Percentiles rank a stretch among this genome's conserved stretches.
These are phyloP conservation scores for Cytospora paraplurivora DNA, from an alignment of 2,329 filamentous ascomycete species.

Conservation along the genomic window DNA sequence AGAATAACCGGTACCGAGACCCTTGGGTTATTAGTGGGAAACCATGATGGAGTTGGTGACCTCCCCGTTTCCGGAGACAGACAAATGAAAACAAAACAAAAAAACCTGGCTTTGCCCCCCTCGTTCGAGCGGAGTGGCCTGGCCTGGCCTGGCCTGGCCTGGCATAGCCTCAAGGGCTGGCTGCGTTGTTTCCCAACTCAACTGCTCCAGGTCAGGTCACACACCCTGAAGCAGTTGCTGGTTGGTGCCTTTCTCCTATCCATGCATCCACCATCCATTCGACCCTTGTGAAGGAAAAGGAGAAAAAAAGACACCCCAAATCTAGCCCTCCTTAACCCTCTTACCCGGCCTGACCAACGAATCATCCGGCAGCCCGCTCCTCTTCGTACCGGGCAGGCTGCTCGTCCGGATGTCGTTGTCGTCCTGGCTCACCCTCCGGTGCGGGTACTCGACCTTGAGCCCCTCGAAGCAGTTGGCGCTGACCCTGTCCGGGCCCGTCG, in stretches of 20 bases:
- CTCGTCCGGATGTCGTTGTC: conserved; percentile 94
- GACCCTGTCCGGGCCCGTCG: conserved; percentile 66
- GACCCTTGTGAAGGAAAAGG: too few relatives aligned
- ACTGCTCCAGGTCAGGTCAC: too few relatives aligned
- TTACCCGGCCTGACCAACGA: conserved; percentile 64
- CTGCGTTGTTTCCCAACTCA: too few relatives aligned
- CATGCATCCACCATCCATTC: too few relatives aligned
- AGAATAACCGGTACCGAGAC: background rate
- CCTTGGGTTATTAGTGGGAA: too few relatives aligned
- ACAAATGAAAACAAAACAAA: too few relatives aligned
- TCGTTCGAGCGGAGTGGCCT: background rate
- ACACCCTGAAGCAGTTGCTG: too few relatives aligned
- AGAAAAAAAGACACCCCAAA: conserved; percentile 10
- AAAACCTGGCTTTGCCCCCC: background rate
- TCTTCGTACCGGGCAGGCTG: conserved; percentile 87
- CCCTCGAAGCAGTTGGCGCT: conserved; percentile 89
- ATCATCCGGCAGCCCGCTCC: conserved; percentile 84
- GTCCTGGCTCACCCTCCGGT: conserved; percentile 87
- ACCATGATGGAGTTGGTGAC: too few relatives aligned
- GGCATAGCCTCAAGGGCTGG: too few relatives aligned
- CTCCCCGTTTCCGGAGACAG: too few relatives aligned
- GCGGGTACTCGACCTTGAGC: conserved; percentile 83
- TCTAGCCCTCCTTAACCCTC: conserved; percentile 57
- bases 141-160: too few relatives aligned
- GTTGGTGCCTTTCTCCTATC: too few relatives aligned